Base-by-base conservation (phyloP, 805 yeast species). In the Cyberlindnera maclurae region DNA sequence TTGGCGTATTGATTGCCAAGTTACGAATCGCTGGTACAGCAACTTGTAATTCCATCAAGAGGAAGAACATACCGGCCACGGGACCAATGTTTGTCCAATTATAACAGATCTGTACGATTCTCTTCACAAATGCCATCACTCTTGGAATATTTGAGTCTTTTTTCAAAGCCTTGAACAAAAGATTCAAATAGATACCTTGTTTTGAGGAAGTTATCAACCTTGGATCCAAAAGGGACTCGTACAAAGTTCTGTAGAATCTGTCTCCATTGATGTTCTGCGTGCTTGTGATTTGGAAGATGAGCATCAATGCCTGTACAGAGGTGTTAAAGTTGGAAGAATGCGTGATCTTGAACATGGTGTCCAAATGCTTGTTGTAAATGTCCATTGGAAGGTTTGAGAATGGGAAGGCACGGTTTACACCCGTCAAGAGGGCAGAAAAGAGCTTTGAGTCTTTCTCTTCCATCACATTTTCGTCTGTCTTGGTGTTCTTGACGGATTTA, bases 401-500 rank as follows among this genome's bases (percentile, higher is more conserved):
- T 39, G 97, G 97, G 70, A 86, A 90, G 1, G 97, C 89, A 64
- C 98, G 83, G 59, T 93, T 93, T 42, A 93, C 74, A 50, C 98
- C 98, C 1, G 98, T 87, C 48, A 93, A 73, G 40, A 93, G 71
- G 12, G 96, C 96, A 22, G 96, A 79, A 51, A 90, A 86, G 50
- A 90, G 63, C 53, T 84, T 85, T 32, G 94, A 73, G 52, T 80
- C 83, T 51, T 81, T 85, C 58, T 93, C 97, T 54, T 87, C 85
- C 16, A 66, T 43, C 1, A 81, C 62, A 49, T 83, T 90, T 31
- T 63, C 64, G 44, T 78, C 84, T 11, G 80, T 67, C 58, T 80
- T 82, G 33, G 66, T 80, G 37, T 60, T 68, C 58, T 79, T 80
- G 17, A 82, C 82, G 5, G 90, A 82, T 52, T 72, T 78, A 34